Base-by-base conservation (phyloP, 192 early-diverging fungal species). In the Entrophospora sp. region DNA sequence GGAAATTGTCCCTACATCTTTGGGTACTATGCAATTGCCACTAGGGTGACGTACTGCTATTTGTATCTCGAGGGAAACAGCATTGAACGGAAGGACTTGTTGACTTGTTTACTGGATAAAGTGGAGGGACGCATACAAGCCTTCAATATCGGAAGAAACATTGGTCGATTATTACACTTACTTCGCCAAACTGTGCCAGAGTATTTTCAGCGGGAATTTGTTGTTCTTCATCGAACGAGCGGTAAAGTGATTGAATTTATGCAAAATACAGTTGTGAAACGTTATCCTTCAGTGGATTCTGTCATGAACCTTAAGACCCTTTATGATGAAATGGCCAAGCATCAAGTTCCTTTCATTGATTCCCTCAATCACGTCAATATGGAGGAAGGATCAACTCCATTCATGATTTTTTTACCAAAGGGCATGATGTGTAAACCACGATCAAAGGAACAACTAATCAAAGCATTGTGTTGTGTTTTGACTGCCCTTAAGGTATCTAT, bases 261-360 rank as follows among this genome's bases (percentile, higher is more conserved):
- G 58, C 58, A 60, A 43, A 25, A 22, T 28, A 13, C 20, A 4
- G 12, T 60, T 35, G 32, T 48, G 20, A 63, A 63, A 48, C 16
- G 44, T 30, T 63, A 63, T 16, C 9, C 4, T 0, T 25, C 5
- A 8, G 12, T 3, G n/a, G 12, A 35, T 28, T 44, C 16, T 18
- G 20, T 63, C 1, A 0, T 24, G 13, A 46, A 16, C 8, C 16
- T 43, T 1, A 14, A 8, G 24, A 35, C 14, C 22, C n/a, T 32
- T 45, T 62, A 62, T 30, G 9, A 35, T 63, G 31, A 44, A 7
- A 63, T 63, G 49, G 14, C n/a, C n/a, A 59, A 59, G 9, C 24
- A 20, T 31, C 13, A 59, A 24, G 30, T 48, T 44, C 61, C n/a
- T 63, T 63, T 63, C 44, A 48, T 44, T 63, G 61, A 63, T 63